Evolutionary conservation across 2,329 filamentous ascomycete genomes (phyloP).

Genomic region (Rutstroemia sp.): DNA sequence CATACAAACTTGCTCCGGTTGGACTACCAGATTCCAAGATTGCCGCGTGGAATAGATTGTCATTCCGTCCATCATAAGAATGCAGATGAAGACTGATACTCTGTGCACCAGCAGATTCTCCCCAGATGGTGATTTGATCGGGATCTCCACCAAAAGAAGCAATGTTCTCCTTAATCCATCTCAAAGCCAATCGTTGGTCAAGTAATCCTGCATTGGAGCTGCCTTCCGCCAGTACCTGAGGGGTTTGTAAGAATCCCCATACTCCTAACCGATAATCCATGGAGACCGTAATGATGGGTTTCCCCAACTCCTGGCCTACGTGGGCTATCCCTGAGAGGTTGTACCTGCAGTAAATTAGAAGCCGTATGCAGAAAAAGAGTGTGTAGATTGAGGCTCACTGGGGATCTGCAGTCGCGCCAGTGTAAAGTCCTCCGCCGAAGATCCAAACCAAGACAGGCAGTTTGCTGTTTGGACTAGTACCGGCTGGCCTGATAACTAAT

Average conservation of each 20-base stretch:
- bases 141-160: conserved; percentile 37
- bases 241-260: conserved; percentile 61
- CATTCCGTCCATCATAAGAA: conserved; percentile 47
- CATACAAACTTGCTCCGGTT: conserved; percentile 10
- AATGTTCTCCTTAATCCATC: conserved; percentile 52
- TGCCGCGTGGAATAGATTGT: conserved; percentile 45
- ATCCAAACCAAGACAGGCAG: conserved; percentile 48
- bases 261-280: conserved; percentile 57
- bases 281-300: conserved; percentile 46
- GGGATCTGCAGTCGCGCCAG: conserved; percentile 43
- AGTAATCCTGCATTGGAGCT: conserved; percentile 59
- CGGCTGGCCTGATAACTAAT: conserved; percentile 35
- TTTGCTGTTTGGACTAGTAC: conserved; percentile 25
- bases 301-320: conserved; percentile 42
- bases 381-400: conserved; percentile 26
- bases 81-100: conserved; percentile 46
- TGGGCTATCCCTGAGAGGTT: conserved; percentile 56
- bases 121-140: conserved; percentile 34
- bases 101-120: conserved; percentile 43
- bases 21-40: conserved; percentile 45
- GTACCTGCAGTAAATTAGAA: conserved; percentile 33
- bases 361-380: too few relatives aligned
- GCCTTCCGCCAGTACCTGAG: conserved; percentile 38
- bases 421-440: conserved; percentile 47
- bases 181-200: conserved; percentile 50